Base-by-base conservation (phyloP, 148 eudicot species). In the Polygonum aviculare region DNA sequence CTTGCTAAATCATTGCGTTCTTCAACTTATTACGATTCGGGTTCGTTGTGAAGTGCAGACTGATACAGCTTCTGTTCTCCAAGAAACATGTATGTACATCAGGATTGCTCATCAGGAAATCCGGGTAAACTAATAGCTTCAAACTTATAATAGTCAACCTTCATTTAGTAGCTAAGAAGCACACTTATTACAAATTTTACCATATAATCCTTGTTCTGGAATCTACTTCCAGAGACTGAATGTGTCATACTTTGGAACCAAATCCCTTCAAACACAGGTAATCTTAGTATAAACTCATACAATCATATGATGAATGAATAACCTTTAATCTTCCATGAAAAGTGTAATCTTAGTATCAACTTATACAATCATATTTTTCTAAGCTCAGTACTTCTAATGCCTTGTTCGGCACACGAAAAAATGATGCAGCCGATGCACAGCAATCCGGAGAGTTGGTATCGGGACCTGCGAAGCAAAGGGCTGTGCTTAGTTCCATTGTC, bases 61-160 rank as follows among this genome's bases (percentile, higher is more conserved):
- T 4, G 93, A 89, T 51, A 89, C 89, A 12, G 88, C 93, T 50
- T 89, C 93, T 5, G 93, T 89, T 74, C 90, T 89, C 35, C 87
- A 89, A 50, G 93, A 89, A 74, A 86, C 93, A 14, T 85, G 85
- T 73, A 81, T 82, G 77, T 82, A 80, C 73, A 87, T 89, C 81
- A 89, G 69, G 63, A 78, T 84, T 12, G 83, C 85, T 51, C 93
- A 87, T 77, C 84, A 85, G 65, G 86, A 89, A 77, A 84, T 89
- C 54, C 83, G 82, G 87, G 93, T 89, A 41, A 78, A 19, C 10
- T 5, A 40, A 38, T 15, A 21, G 15, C 48, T 60, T 60, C 19
- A 12, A 62, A 62, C 50, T 11, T 19, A 21, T 19, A 19, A 40
- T 7, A 18, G 22, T 3, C 22, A 14, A 71, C 10, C 3, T 39